Evolutionary conservation across 805 yeast species (phyloP), one percentile per base, ranked within the genome.

Genomic region (Nakazawaea ishiwadae): DNA sequence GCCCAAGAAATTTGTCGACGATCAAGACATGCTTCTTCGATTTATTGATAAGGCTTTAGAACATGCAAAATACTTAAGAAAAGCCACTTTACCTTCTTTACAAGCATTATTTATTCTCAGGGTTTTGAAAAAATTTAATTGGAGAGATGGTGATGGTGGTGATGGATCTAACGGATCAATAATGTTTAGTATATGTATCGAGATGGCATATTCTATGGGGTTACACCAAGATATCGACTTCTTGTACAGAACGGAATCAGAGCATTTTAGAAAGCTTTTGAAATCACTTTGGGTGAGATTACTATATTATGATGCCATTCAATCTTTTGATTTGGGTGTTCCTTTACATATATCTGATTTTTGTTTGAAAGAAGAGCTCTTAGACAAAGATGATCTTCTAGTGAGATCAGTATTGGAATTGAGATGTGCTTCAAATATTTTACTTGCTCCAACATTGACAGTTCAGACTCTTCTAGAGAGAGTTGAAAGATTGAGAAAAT

Each of bases 401-500:
- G 31, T 34, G 9, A 33, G 29, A 14, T 34, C 43, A 12, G 15
- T 23, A 12, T 28, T 40, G 18, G 16, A 20, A 10, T 7, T 40
- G 26, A 18, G 43, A 16, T n/a, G 16, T 18, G 16, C 20, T 15
- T 17, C 18, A 5, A 31, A 7, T 5, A 18, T n/a, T 3, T n/a
- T 38, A 17, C 14, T 6, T 3, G 14, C 24, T n/a, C 7, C 21
- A 14, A 32, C 11, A 12, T n/a, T 31, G 8, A 31, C 33, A 12
- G 19, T 23, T 10, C 18, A 11, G 15, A n/a, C 9, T 7, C 9
- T 38, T 4, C 14, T 19, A 30, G 21, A 12, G 39, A 60, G 62
- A 1, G 65, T 45, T 7, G 63, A 35, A 0, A 68, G 54, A 45
- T 59, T 65, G n/a, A 65, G 42, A 17, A 61, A 35, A 19, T 59